Evolutionary conservation across 2,329 filamentous ascomycete species (phyloP).

Genomic region (Colletotrichum phormii): DNA sequence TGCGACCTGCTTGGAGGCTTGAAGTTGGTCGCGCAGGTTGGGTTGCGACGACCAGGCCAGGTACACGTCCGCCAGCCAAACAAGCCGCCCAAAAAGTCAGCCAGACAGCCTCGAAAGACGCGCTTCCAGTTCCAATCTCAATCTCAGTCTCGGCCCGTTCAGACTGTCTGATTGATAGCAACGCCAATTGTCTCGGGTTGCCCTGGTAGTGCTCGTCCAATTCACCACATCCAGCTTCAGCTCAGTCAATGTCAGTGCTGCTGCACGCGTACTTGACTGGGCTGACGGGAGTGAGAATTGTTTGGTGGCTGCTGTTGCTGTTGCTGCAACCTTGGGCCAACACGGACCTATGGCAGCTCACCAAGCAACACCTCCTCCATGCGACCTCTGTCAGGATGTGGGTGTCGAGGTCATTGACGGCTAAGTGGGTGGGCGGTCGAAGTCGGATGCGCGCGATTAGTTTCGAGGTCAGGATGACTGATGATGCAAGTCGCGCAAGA

Average conservation of each 20-base stretch:
- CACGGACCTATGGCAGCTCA: constrained; percentile 55
- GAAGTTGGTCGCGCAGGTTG: background rate
- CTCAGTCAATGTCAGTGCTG: constrained; percentile 7
- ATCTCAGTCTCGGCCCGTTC: background rate
- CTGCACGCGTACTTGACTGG: constrained; percentile 7
- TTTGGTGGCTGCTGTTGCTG: constrained; percentile 11
- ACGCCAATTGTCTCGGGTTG: constrained; percentile 29
- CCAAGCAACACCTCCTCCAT: constrained; percentile 41
- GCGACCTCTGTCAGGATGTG: constrained; percentile 29
- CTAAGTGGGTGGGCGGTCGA: constrained; percentile 1
- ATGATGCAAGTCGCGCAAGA: constrained; percentile 9
- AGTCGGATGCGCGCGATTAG: constrained; percentile 1
- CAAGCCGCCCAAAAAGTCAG: background rate
- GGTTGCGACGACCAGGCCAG: background rate
- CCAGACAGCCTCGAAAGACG: constrained; percentile 2
- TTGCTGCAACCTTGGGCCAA: constrained; percentile 25
- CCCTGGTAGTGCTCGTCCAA: constrained; percentile 21
- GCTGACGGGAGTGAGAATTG: background rate
- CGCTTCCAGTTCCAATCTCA: background rate
- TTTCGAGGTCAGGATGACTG: background rate
- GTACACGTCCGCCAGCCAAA: background rate
- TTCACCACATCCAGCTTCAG: background rate
- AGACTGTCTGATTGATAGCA: background rate
- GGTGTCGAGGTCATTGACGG: constrained; percentile 31
- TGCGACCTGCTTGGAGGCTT: background rate